Percentiles rank a stretch among this genome's conserved stretches.
phyloP scores from a whole-genome alignment of 2,329 filamentous ascomycete genomes.

The Neonectria hederae region DNA sequence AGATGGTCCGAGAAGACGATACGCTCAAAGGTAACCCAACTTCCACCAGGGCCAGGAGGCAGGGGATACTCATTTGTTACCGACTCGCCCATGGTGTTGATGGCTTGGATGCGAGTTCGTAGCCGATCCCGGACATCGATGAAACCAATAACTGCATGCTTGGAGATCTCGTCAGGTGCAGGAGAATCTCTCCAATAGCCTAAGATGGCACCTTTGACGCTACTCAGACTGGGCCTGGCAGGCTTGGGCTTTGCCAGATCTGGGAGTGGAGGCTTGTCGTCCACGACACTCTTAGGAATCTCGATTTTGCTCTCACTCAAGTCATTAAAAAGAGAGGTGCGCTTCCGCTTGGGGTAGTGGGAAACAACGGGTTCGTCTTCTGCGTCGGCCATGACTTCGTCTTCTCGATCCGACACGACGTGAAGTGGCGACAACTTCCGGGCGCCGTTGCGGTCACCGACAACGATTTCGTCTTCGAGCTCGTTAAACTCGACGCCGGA shows the following conservation, averaged over 20 bases:
- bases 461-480: constrained; percentile 64
- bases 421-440: constrained; percentile 49
- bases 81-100: constrained; percentile 58
- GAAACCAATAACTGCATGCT: constrained; percentile 69
- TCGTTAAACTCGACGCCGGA: constrained; percentile 51
- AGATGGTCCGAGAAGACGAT: constrained; percentile 68
- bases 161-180: constrained; percentile 57
- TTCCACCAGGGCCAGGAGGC: constrained; percentile 68
- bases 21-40: constrained; percentile 71
- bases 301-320: constrained; percentile 59
- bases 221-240: constrained; percentile 42
- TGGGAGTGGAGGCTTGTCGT: constrained; percentile 41
- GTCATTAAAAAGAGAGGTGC: constrained; percentile 60
- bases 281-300: constrained; percentile 45
- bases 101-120: constrained; percentile 65
- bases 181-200: constrained; percentile 70
- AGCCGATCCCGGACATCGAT: constrained; percentile 70
- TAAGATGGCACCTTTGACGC: constrained; percentile 59
- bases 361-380: constrained; percentile 51
- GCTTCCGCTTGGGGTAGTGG: constrained; percentile 66
- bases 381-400: constrained; percentile 55
- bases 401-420: constrained; percentile 50
- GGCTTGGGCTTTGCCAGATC: constrained; percentile 41
- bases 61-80: constrained; percentile 59
- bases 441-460: constrained; percentile 54